Percentiles rank a stretch among this genome's conserved stretches.
These are phyloP conservation scores for Aureobasidium musti DNA, from an alignment of 2,329 filamentous ascomycete genomes.

Conservation along the genomic window DNA sequence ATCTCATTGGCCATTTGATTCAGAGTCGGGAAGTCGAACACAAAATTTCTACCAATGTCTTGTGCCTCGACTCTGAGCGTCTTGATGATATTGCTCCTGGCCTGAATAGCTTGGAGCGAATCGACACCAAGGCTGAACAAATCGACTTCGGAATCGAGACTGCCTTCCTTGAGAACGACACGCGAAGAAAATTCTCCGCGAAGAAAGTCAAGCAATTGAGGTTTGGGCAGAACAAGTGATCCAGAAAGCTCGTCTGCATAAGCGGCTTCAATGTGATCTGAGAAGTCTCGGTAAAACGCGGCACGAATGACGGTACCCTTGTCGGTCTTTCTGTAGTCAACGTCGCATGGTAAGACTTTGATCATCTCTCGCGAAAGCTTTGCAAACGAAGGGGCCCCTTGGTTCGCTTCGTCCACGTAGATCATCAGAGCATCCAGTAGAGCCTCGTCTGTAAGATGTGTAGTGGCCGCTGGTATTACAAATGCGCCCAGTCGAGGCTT, in stretches of 20 bases:
- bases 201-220: conserved; percentile 32
- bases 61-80: conserved; percentile 53
- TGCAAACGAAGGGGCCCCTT: conserved; percentile 52
- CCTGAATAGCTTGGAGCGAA: conserved; percentile 59
- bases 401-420: conserved; percentile 54
- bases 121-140: conserved; percentile 62
- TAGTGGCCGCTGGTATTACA: conserved; percentile 51
- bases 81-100: conserved; percentile 55
- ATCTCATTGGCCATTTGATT: conserved; percentile 51
- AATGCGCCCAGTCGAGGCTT: conserved; percentile 55
- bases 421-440: conserved; percentile 54
- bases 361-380: conserved; percentile 56
- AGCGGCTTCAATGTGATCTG: conserved; percentile 48
- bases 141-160: conserved; percentile 50
- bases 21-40: conserved; percentile 60
- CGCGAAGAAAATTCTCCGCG: conserved; percentile 32
- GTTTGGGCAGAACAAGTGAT: conserved; percentile 34
- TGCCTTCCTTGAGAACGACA: conserved; percentile 32
- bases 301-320: conserved; percentile 58
- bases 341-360: conserved; percentile 47
- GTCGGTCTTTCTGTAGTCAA: conserved; percentile 54
- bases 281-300: conserved; percentile 51
- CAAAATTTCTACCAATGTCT: conserved; percentile 56
- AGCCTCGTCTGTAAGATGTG: conserved; percentile 46
- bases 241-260: conserved; percentile 42